phyloP scores from a whole-genome alignment of 2,329 filamentous ascomycete species.

The Fonsecaea monophora region DNA sequence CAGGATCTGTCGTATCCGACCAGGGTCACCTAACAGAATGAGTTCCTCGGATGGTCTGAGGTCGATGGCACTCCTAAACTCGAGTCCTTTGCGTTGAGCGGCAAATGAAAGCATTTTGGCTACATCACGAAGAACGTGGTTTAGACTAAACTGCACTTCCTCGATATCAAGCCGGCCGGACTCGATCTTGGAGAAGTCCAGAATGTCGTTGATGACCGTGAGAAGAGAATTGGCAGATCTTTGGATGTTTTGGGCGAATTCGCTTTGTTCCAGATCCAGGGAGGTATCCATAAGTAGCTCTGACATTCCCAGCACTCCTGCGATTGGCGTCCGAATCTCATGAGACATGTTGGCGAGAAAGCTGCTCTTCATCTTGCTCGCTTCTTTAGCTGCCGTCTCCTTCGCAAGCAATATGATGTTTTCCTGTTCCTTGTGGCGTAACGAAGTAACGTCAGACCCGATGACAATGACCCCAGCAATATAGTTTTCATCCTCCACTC shows the following conservation, averaged over 20 bases:
- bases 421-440: constrained; percentile 71
- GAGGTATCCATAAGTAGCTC: constrained; percentile 74
- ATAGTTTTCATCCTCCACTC: constrained; percentile 58
- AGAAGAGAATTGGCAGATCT: constrained; percentile 77
- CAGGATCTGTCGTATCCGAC: constrained; percentile 76
- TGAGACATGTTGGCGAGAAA: constrained; percentile 84
- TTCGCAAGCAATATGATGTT: constrained; percentile 75
- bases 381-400: constrained; percentile 79
- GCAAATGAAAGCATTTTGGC: constrained; percentile 81
- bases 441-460: constrained; percentile 79
- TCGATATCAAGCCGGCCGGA: constrained; percentile 78
- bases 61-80: constrained; percentile 70
- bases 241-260: constrained; percentile 79
- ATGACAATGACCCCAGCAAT: constrained; percentile 78
- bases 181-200: constrained; percentile 83
- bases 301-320: constrained; percentile 80
- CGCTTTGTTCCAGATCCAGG: constrained; percentile 72
- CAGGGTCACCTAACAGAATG: constrained; percentile 78
- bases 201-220: constrained; percentile 82
- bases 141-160: constrained; percentile 79
- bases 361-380: constrained; percentile 78
- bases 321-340: constrained; percentile 79
- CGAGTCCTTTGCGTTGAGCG: constrained; percentile 74
- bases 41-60: constrained; percentile 68
- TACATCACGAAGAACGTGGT: constrained; percentile 74